A percentile compares a stretch with the other conserved stretches of the same genome.
Conservation (phyloP, 1,139 yeast genomes). For the Pichia terricola region DNA sequence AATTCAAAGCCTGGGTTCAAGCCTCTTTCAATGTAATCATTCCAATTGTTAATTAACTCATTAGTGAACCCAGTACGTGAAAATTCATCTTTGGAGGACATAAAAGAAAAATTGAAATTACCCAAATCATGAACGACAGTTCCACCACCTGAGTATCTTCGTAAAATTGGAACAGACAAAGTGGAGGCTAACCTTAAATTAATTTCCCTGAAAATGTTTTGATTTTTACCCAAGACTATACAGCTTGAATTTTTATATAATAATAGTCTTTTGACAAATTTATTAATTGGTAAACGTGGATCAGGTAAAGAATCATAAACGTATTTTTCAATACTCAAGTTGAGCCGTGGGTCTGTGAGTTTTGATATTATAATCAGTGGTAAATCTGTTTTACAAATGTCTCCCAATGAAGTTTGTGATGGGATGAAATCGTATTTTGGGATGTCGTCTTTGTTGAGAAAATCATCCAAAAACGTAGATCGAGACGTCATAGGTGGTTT, state of each 20-base stretch:
- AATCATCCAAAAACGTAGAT: neutral
- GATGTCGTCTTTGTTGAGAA: conserved; percentile 9
- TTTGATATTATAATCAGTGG: conserved; percentile 33
- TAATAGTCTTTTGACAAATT: conserved; percentile 41
- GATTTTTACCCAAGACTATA: conserved; percentile 92
- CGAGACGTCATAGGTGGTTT: too few species aligned
- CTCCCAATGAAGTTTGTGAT: conserved; percentile 16
- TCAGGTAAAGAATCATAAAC: conserved; percentile 58
- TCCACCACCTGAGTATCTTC: conserved; percentile 92
- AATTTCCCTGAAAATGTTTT: conserved; percentile 87
- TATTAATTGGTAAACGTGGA: conserved; percentile 13
- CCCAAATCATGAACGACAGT: conserved; percentile 95
- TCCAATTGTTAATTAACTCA: conserved; percentile 43
- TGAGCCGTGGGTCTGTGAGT: conserved; percentile 56
- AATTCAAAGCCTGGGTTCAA: conserved; percentile 22
- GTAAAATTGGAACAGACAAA: conserved; percentile 54
- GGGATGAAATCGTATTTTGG: conserved; percentile 7
- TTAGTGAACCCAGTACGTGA: conserved; percentile 54
- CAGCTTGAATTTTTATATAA: conserved; percentile 75
- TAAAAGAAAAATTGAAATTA: conserved; percentile 77
- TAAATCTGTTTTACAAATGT: conserved; percentile 23
- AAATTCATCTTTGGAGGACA: conserved; percentile 57
- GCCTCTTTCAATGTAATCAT: conserved; percentile 16
- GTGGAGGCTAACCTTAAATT: conserved; percentile 50
- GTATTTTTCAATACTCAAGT: conserved; percentile 76